phyloP scores from a whole-genome alignment of 768 basidiomycete genomes.

The Lactarius trivialis region DNA sequence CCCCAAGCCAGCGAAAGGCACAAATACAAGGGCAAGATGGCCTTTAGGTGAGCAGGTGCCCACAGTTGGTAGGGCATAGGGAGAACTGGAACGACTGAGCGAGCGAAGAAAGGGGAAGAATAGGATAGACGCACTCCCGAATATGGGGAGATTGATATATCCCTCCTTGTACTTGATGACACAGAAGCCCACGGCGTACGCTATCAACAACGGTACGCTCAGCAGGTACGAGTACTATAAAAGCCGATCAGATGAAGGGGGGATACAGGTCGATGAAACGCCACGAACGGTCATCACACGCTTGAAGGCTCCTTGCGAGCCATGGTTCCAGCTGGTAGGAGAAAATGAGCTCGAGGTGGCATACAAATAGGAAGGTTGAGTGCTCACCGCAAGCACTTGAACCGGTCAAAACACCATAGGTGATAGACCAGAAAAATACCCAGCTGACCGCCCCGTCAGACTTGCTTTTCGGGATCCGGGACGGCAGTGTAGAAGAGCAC shows the following conservation, averaged over 20 bases:
- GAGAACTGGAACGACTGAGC: constrained; percentile 39
- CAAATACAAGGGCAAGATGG: constrained; percentile 62
- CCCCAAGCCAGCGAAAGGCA: constrained; percentile 62
- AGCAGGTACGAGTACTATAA: constrained; percentile 65
- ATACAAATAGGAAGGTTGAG: not conserved
- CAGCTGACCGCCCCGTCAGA: constrained; percentile 35
- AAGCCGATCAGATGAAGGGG: not conserved
- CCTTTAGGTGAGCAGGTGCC: constrained; percentile 38
- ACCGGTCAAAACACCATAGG: constrained; percentile 74
- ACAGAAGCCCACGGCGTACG: constrained; percentile 58
- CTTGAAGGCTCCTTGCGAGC: constrained; percentile 68
- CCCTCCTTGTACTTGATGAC: constrained; percentile 72
- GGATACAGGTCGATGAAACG: not conserved
- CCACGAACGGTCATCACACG: constrained; percentile 72
- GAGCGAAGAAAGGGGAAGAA: not conserved
- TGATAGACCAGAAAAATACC: constrained; percentile 61
- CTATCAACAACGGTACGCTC: constrained; percentile 52
- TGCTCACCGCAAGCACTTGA: constrained; percentile 63
- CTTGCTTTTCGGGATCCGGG: not conserved
- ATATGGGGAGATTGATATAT: constrained; percentile 38
- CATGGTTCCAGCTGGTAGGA: constrained; percentile 56
- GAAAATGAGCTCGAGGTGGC: not conserved
- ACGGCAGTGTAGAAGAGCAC: constrained; percentile 21
- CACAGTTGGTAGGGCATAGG: constrained; percentile 62
- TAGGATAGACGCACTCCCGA: constrained; percentile 37